Evolutionary conservation across 371 early-diverging fungal genomes (phyloP), one percentile per base, ranked within the genome.

Genomic region (Mortierella sp.): DNA sequence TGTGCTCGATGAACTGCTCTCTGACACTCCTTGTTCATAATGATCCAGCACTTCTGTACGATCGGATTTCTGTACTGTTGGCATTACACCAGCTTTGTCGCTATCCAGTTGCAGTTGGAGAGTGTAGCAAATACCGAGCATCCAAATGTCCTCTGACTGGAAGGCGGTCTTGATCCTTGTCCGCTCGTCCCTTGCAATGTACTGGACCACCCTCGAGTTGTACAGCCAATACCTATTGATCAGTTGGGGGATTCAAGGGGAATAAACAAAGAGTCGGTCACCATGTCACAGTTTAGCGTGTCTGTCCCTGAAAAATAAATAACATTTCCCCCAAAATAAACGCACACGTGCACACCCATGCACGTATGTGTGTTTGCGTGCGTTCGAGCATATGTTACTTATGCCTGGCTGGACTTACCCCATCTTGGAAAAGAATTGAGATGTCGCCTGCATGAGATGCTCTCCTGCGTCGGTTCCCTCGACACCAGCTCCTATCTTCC

Each of bases 341-440:
- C 31, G 5, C 31, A 5, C 21, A 64, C 64, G 64, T 64, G 64
- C 64, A 55, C 26, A 70, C 11, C 21, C 26, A 10, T n/a, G 70
- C 14, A 28, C 11, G 70, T 44, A 5, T 69, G 24, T 55, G 55
- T 26, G 24, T 8, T 21, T 53, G 57, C 13, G 28, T 57, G 14
- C n/a, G 2, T 13, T 28, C 57, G 48, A 67, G 31, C 14, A 59
- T 59, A 59, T 59, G 59, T 28, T 11, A 46, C 26, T 31, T 46
- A 59, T 59, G 59, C 31, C 59, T 59, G 10, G 59, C 13, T 13
- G 14, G 44, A 21, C 78, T 53, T 79, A 83, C 83, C 83, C 83
- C 83, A 83, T 83, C 69, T 83, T 83, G 11, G 83, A 79, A 61
- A 83, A 79, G 77, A 83, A 83, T 54, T 83, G 75, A 10, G 83